These are phyloP conservation scores for Penicillium digitatum DNA, from an alignment of 2,329 filamentous ascomycete genomes.

Conservation along the genomic window DNA sequence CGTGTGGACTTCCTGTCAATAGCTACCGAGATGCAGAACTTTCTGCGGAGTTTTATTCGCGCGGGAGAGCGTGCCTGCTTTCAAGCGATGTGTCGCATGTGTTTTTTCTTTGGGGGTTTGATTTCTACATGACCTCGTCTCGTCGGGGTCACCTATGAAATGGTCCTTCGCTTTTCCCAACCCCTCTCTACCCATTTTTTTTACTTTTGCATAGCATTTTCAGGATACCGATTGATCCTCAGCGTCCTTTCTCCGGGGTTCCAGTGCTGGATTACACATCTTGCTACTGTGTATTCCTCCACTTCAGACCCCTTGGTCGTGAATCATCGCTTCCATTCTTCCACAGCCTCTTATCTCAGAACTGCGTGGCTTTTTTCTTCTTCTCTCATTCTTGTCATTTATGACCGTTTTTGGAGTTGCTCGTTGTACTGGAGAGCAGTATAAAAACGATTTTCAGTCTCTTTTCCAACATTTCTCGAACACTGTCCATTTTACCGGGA, in stretches of 20 bases:
- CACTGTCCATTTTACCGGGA: slow-evolving; percentile 1
- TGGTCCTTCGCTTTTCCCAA: background rate
- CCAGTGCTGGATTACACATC: background rate
- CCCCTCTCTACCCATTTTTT: background rate
- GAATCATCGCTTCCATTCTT: background rate
- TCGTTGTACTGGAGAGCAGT: slow-evolving; percentile 12
- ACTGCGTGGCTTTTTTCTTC: background rate
- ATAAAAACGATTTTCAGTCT: slow-evolving; percentile 18
- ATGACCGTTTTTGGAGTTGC: slow-evolving; percentile 15
- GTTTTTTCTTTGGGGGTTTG: slow-evolving; percentile 10
- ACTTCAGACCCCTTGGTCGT: background rate
- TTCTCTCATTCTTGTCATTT: background rate
- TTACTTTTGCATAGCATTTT: slow-evolving; percentile 8
- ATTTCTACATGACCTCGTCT: slow-evolving; percentile 13
- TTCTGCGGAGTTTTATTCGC: slow-evolving; percentile 10
- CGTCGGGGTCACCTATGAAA: slow-evolving; percentile 11
- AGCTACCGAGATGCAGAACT: slow-evolving; percentile 7
- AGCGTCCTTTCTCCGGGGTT: background rate
- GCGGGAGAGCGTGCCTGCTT: slow-evolving; percentile 15
- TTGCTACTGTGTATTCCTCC: background rate
- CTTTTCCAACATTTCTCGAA: background rate
- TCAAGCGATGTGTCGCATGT: slow-evolving; percentile 17
- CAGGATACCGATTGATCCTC: slow-evolving; percentile 4
- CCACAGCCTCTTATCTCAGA: background rate
- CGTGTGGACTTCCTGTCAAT: background rate